Evolutionary conservation across 164 flowering plant species (phyloP).

Genomic region (Piper longum): DNA sequence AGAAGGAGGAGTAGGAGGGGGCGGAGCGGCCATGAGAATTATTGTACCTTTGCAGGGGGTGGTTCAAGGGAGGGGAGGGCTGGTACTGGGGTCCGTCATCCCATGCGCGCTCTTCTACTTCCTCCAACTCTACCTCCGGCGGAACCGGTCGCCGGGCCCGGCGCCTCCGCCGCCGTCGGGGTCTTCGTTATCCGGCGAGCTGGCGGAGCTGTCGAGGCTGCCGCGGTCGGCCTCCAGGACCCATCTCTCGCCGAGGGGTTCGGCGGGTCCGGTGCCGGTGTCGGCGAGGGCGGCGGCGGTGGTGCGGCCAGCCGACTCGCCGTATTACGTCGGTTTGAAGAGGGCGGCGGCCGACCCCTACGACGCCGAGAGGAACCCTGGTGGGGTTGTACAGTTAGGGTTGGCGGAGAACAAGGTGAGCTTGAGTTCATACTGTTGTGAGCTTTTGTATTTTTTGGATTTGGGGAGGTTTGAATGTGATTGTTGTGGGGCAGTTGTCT

Average conservation of each 20-base stretch:
- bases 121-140: constrained; percentile 56
- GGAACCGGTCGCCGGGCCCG: constrained; percentile 35
- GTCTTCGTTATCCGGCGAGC: constrained; percentile 17
- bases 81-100: constrained; percentile 63
- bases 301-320: constrained; percentile 28
- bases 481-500: constrained; percentile 35
- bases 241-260: constrained; percentile 39
- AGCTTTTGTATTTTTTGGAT: constrained; percentile 2
- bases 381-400: constrained; percentile 80
- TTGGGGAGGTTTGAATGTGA: neutral
- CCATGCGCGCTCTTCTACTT: constrained; percentile 96
- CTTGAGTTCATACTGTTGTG: neutral
- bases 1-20: constrained; percentile 7
- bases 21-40: constrained; percentile 68
- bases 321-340: constrained; percentile 37
- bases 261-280: constrained; percentile 35
- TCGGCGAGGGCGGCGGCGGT: constrained; percentile 51
- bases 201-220: constrained; percentile 24
- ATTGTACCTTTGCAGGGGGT: constrained; percentile 91
- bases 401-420: constrained; percentile 64
- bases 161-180: constrained; percentile 13
- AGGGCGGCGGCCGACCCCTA: constrained; percentile 47
- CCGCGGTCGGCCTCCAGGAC: constrained; percentile 43
- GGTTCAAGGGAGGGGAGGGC: constrained; percentile 87
- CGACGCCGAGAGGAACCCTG: constrained; percentile 43